Percentiles rank a stretch among this genome's conserved stretches.
Evolutionary conservation across 2,329 filamentous ascomycete species (phyloP).

Genomic region (Lasiodiplodia theobromae): DNA sequence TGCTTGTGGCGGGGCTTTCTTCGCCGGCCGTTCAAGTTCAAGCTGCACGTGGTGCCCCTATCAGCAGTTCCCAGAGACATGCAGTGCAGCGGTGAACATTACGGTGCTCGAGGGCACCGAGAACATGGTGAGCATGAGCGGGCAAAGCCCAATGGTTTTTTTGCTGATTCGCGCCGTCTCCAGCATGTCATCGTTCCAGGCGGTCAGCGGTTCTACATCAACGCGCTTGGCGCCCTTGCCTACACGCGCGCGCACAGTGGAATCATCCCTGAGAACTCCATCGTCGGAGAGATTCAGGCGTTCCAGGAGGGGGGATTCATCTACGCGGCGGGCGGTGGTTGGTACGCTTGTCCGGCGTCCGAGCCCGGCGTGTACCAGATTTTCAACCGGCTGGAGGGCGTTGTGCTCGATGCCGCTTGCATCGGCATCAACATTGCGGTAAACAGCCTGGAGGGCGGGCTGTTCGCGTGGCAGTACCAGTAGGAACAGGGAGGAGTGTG

Average conservation of each 20-base stretch:
- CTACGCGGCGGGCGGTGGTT: constrained; percentile 18
- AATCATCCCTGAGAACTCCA: neutral
- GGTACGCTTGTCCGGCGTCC: constrained; percentile 13
- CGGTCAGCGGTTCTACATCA: constrained; percentile 25
- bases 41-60: constrained; percentile 10
- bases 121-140: neutral
- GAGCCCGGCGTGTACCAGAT: neutral
- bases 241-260: constrained; percentile 27
- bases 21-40: neutral
- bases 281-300: neutral
- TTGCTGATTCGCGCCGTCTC: neutral
- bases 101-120: neutral
- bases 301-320: constrained; percentile 19
- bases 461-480: constrained; percentile 26
- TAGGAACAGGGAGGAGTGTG: neutral
- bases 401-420: neutral
- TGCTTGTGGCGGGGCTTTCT: constrained; percentile 6
- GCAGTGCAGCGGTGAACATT: constrained; percentile 9
- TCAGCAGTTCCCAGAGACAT: neutral
- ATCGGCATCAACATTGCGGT: constrained; percentile 14
- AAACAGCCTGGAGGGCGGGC: neutral
- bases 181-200: constrained; percentile 16
- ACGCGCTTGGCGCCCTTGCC: constrained; percentile 1
- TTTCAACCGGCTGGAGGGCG: neutral
- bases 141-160: neutral